Evolutionary conservation across 176 grass and related monocot species (phyloP).

Genomic region (Zea luxurians): DNA sequence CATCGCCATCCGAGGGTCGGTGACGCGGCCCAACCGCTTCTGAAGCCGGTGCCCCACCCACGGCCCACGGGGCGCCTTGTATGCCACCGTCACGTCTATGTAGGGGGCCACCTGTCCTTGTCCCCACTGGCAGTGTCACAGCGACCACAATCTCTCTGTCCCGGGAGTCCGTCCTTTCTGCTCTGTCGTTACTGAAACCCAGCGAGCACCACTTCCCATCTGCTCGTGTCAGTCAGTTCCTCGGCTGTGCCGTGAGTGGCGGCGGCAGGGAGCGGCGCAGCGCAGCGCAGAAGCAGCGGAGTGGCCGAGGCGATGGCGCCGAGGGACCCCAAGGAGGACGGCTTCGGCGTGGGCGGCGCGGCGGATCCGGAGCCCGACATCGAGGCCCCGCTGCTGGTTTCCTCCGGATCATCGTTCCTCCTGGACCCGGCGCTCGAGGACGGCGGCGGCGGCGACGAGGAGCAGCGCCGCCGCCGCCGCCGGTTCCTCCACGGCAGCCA

Average conservation of each 20-base stretch:
- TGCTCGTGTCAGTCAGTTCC: conserved; percentile 5
- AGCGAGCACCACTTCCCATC: not conserved
- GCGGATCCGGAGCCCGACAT: conserved; percentile 45
- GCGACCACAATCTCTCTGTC: not conserved
- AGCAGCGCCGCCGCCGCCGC: conserved; percentile 21
- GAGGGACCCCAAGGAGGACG: conserved; percentile 21
- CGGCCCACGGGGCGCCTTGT: not conserved
- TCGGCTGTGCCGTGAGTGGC: not conserved
- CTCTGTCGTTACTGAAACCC: not conserved
- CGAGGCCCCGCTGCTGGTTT: conserved; percentile 44
- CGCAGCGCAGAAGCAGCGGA: conserved; percentile 3
- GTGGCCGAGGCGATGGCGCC: conserved; percentile 34
- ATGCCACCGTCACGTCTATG: not conserved
- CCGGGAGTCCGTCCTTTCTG: not conserved
- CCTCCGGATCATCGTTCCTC: conserved; percentile 35
- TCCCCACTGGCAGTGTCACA: not conserved
- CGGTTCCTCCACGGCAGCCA: conserved; percentile 46
- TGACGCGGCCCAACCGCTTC: conserved; percentile 20
- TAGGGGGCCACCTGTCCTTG: not conserved
- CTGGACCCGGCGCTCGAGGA: conserved; percentile 43
- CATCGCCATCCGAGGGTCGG: not conserved
- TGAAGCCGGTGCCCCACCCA: not conserved
- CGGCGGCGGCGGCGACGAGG: conserved; percentile 20
- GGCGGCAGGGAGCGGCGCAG: not conserved
- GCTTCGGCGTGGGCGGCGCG: not conserved